Percentiles rank a stretch among this genome's conserved stretches.
These are phyloP conservation scores for Elaeis oleifera DNA, from an alignment of 202 grass and related monocot species.

Conservation along the genomic window DNA sequence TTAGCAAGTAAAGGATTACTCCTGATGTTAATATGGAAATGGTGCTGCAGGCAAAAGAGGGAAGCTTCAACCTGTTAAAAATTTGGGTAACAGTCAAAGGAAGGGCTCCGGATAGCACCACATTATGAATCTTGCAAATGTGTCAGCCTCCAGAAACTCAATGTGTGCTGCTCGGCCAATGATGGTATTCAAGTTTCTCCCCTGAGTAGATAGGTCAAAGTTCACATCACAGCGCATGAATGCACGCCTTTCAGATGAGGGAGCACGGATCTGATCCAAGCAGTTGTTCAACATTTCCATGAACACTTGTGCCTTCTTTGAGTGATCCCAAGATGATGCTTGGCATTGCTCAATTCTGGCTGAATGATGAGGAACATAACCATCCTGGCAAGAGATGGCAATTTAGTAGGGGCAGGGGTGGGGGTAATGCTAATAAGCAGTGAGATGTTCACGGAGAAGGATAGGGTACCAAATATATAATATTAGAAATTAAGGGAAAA, in stretches of 20 bases:
- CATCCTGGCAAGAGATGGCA: constrained; percentile 42
- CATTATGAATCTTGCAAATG: constrained; percentile 88
- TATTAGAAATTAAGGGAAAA: too few relatives aligned
- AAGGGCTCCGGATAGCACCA: constrained; percentile 81
- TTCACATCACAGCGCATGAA: constrained; percentile 84
- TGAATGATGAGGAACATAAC: constrained; percentile 89
- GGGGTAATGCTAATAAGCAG: too few relatives aligned
- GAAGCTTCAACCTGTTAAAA: too few relatives aligned
- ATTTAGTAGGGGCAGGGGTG: neutral
- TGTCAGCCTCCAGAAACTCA: constrained; percentile 77
- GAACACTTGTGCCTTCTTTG: constrained; percentile 62
- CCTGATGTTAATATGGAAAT: too few relatives aligned
- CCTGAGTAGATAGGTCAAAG: constrained; percentile 62
- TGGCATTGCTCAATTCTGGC: constrained; percentile 78
- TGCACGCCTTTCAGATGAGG: constrained; percentile 45
- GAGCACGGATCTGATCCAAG: constrained; percentile 67
- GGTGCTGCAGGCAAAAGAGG: too few relatives aligned
- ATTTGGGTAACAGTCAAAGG: constrained; percentile 26
- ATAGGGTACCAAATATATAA: too few relatives aligned
- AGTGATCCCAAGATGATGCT: constrained; percentile 50
- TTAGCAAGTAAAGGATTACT: too few relatives aligned
- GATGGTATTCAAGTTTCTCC: constrained; percentile 71
- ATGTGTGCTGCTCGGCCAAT: constrained; percentile 84
- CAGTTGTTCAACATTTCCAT: constrained; percentile 94
- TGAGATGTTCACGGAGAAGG: too few relatives aligned